A percentile compares a stretch with the other conserved stretches of the same genome.
phyloP scores from a whole-genome alignment of 2,329 filamentous ascomycete genomes.

The Elsinoe perseae region DNA sequence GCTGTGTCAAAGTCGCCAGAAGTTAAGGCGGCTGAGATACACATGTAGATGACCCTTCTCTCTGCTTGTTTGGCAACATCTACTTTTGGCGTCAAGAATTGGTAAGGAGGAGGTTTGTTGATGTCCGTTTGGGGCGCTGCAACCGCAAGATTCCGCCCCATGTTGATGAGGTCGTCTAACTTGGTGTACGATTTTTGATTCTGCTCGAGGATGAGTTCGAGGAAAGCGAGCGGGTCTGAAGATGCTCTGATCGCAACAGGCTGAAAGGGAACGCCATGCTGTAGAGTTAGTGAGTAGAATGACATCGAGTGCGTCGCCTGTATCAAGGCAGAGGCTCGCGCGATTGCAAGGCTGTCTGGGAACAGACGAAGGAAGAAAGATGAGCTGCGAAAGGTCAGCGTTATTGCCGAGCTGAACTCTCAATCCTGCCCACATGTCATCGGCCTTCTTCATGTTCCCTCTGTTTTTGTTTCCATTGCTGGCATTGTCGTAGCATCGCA shows the following conservation, averaged over 20 bases:
- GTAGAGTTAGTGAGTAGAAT: conserved; percentile 68
- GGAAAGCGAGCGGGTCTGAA: conserved; percentile 63
- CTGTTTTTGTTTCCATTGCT: conserved; percentile 71
- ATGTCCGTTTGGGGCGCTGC: conserved; percentile 17
- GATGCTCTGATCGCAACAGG: conserved; percentile 72
- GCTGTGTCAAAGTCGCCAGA: conserved; percentile 81
- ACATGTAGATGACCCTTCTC: conserved; percentile 68
- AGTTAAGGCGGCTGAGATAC: conserved; percentile 64
- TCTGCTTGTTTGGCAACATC: conserved; percentile 39
- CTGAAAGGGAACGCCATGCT: conserved; percentile 71
- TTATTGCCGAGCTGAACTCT: too few relatives aligned
- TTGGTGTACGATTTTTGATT: conserved; percentile 67
- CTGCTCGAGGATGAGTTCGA: conserved; percentile 66
- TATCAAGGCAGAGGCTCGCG: conserved; percentile 56
- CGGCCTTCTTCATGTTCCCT: conserved; percentile 68
- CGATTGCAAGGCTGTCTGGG: conserved; percentile 43
- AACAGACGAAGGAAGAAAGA: conserved; percentile 56
- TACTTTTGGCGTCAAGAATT: conserved; percentile 22
- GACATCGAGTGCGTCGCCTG: conserved; percentile 67
- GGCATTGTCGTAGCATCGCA: conserved; percentile 71
- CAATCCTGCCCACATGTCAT: conserved; percentile 66
- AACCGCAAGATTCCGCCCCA: conserved; percentile 53
- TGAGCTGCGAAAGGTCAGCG: conserved; percentile 44
- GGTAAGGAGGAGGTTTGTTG: conserved; percentile 26
- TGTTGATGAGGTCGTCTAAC: conserved; percentile 62